These are phyloP conservation scores for Blastomyces silverae DNA, from an alignment of 2,329 filamentous ascomycete species.

Conservation along the genomic window DNA sequence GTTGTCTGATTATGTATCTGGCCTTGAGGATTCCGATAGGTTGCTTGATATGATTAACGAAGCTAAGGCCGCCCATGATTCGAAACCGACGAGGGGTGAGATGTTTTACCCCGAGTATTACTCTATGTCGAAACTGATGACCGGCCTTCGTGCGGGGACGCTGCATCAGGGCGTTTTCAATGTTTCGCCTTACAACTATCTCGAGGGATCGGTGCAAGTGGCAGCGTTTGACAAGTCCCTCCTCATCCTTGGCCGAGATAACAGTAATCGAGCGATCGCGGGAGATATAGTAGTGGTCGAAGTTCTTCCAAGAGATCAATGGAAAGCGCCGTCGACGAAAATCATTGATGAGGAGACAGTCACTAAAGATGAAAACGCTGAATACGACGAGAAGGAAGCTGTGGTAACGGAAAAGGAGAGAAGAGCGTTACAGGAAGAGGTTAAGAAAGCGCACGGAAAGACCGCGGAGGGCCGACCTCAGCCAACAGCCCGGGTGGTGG, in stretches of 20 bases:
- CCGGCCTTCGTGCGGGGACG: slow-evolving; percentile 78
- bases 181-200: slow-evolving; percentile 94
- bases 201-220: slow-evolving; percentile 87
- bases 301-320: slow-evolving; percentile 86
- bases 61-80: slow-evolving; percentile 60
- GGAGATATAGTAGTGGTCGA: slow-evolving; percentile 92
- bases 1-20: slow-evolving; percentile 70
- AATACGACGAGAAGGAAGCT: slow-evolving; percentile 65
- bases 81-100: slow-evolving; percentile 58
- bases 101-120: slow-evolving; percentile 86
- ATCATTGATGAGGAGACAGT: slow-evolving; percentile 91
- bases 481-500: slow-evolving; percentile 86
- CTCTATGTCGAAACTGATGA: slow-evolving; percentile 86
- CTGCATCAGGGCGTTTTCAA: slow-evolving; percentile 94
- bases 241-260: slow-evolving; percentile 82
- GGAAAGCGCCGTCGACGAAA: slow-evolving; percentile 92
- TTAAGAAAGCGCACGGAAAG: slow-evolving; percentile 73
- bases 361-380: slow-evolving; percentile 89
- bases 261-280: slow-evolving; percentile 88
- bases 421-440: slow-evolving; percentile 82
- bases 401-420: slow-evolving; percentile 85
- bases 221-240: slow-evolving; percentile 84
- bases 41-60: slow-evolving; percentile 91
- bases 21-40: slow-evolving; percentile 74
- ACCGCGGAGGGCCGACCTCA: slow-evolving; percentile 70